Percentiles rank a stretch among this genome's conserved stretches.
Evolutionary conservation across 805 yeast genomes (phyloP).

Genomic region (Tetrapisispora phaffii): DNA sequence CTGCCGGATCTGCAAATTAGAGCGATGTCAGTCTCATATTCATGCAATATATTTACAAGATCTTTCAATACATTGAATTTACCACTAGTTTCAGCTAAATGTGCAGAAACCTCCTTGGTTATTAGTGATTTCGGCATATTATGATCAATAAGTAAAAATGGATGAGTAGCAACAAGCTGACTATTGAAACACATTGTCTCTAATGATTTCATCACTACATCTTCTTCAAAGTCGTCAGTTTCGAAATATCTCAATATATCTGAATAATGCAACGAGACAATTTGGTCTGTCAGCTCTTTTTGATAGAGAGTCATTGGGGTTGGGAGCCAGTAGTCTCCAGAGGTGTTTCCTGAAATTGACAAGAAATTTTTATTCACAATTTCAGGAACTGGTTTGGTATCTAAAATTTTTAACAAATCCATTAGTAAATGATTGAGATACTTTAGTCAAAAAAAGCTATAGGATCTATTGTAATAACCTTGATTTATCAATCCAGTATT

Average conservation of each 20-base stretch:
- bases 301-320: conserved; percentile 83
- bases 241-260: conserved; percentile 85
- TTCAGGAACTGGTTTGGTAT: conserved; percentile 77
- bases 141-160: conserved; percentile 74
- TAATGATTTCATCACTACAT: conserved; percentile 63
- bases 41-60: conserved; percentile 46
- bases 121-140: conserved; percentile 65
- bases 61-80: conserved; percentile 67
- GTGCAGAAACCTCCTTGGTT: conserved; percentile 58
- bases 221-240: conserved; percentile 37
- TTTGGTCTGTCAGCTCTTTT: conserved; percentile 81
- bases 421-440: conserved; percentile 27
- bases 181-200: conserved; percentile 67
- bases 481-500: no score
- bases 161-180: conserved; percentile 78
- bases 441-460: no score
- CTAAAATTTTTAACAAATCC: conserved; percentile 69
- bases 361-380: conserved; percentile 50
- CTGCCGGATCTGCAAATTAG: conserved; percentile 61
- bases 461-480: no score
- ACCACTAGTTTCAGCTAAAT: conserved; percentile 71
- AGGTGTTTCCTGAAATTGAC: conserved; percentile 24
- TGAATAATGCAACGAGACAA: conserved; percentile 81
- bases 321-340: conserved; percentile 64
- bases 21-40: conserved; percentile 45